Evolutionary conservation across 441 rosid species (phyloP), one percentile per base, ranked within the genome.

Genomic region (Corymbia citriodora): DNA sequence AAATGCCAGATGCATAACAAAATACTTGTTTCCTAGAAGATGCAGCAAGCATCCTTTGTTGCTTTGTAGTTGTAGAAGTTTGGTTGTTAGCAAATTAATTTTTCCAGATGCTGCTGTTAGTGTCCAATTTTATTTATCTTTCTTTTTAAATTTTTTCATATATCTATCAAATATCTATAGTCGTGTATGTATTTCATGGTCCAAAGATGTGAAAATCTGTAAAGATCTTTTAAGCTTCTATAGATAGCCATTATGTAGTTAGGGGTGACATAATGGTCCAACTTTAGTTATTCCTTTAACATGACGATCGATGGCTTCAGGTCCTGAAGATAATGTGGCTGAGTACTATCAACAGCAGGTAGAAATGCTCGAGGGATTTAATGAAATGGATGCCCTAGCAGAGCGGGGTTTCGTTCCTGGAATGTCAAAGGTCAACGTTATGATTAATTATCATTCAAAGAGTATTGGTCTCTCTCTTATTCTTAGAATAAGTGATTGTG

Each of bases 331-430:
- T 74, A 74, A 74, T 40, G 94, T 96, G 40, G 94, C 95, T 10
- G 95, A 94, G 91, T 95, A 96, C 74, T 96, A 96, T 94, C 94
- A 94, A 92, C 92, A 94, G 93, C 97, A 96, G 90, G 96, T 94
- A 88, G 95, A 92, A 92, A 96, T 96, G n/a, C 95, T 96, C 23
- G 94, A 92, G 72, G 95, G 95, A 82, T 95, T 92, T 88, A 93
- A 91, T 88, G 97, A 96, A 89, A 94, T 96, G 96, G 95, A 96
- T 86, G 79, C 94, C 40, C 92, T 96, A 68, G 91, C 92, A 11
- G 95, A 95, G 87, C 85, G 91, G 25, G 96, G 95, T 81, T 53
- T 87, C 7, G 89, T 92, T 68, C 90, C 95, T 88, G 94, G 88
- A 88, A 87, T 87, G 45, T 92, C 96, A 9, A 96, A 96, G 96